Base-by-base conservation (phyloP, 495 filamentous ascomycete species). In the Niebla homalea region DNA sequence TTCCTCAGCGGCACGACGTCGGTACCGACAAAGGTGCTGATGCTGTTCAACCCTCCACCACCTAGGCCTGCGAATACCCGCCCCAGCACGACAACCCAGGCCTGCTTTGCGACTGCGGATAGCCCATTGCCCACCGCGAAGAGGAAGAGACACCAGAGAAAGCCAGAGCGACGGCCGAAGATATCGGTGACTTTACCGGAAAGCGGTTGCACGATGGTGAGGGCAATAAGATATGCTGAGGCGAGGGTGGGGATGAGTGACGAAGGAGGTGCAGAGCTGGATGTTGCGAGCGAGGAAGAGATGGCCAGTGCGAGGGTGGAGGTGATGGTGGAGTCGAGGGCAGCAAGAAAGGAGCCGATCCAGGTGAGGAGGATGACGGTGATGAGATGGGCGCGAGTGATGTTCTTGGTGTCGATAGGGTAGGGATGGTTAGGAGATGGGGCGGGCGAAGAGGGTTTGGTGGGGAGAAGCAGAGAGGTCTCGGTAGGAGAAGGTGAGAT, bases 111-210 rank as follows among this genome's bases (percentile, higher is more conserved):
- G 7, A 93, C 61, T 2, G 89, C 89, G 54, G 88, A 94, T 39
- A 92, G 83, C 53, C 90, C 59, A 44, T 88, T 95, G 0, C 89
- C 89, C 14, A 70, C 60, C 4, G 78, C 83, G 59, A 95, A 95
- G 59, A 89, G 75, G 11, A 83, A 48, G 57, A 89, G 87, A 49
- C 82, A 86, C 42, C 88, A 79, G 0, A 90, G 66, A 14, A 95
- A 64, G 0, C 88, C 88, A 3, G 79, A 73, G 0, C 85, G 75
- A 5, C 89, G 78, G 3, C 80, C 80, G 64, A 85, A 94, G 18
- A 96, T 90, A 61, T 96, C 89, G 0, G 89, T 94, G 51, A 95
- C 63, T 6, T 84, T 74, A 16, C 89, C 89, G 45, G 81, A 83
- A 15, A 94, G 68, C 2, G 89, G 89, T 55, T 94, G 89, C 43